Percentiles rank a stretch among this genome's conserved stretches.
Conservation (phyloP, 2,329 filamentous ascomycete species). For the Emmonsia crescens region DNA sequence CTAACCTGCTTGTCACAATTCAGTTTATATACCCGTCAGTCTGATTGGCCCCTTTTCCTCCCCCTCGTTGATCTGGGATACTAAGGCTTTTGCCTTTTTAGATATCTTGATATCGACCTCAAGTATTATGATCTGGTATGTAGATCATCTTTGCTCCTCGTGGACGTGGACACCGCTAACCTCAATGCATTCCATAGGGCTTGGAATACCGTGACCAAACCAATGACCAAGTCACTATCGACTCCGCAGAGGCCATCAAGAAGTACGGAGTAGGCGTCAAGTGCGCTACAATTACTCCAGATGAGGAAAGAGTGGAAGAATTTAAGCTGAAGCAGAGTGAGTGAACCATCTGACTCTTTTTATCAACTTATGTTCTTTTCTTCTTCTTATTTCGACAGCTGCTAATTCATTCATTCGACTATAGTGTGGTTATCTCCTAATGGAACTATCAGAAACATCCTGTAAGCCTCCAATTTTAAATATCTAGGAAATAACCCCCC, state of each 20-base stretch:
- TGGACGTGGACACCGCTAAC: background rate
- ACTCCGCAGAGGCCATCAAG: conserved; percentile 94
- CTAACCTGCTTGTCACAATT: conserved; percentile 1
- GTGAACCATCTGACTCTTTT: conserved; percentile 22
- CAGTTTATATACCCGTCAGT: conserved; percentile 71
- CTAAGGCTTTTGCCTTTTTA: conserved; percentile 13
- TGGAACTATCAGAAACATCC: conserved; percentile 63
- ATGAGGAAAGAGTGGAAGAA: conserved; percentile 92
- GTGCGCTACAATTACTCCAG: conserved; percentile 97
- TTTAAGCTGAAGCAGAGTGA: conserved; percentile 97
- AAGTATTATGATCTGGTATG: conserved; percentile 84
- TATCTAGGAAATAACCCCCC: background rate
- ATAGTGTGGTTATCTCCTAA: conserved; percentile 98
- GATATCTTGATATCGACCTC: conserved; percentile 89
- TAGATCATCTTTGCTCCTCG: conserved; percentile 14
- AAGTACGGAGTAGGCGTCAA: conserved; percentile 99
- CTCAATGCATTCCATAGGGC: conserved; percentile 39
- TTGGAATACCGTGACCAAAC: conserved; percentile 93
- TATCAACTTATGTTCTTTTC: background rate
- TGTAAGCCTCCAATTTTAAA: conserved; percentile 31
- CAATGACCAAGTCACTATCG: conserved; percentile 88
- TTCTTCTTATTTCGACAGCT: conserved; percentile 7
- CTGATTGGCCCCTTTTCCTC: conserved; percentile 1
- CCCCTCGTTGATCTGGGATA: background rate
- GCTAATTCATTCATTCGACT: conserved; percentile 9